A percentile compares a stretch with the other conserved stretches of the same genome.
Conservation (phyloP, 1,284 basidiomycete species). For the Trametes polyzona region DNA sequence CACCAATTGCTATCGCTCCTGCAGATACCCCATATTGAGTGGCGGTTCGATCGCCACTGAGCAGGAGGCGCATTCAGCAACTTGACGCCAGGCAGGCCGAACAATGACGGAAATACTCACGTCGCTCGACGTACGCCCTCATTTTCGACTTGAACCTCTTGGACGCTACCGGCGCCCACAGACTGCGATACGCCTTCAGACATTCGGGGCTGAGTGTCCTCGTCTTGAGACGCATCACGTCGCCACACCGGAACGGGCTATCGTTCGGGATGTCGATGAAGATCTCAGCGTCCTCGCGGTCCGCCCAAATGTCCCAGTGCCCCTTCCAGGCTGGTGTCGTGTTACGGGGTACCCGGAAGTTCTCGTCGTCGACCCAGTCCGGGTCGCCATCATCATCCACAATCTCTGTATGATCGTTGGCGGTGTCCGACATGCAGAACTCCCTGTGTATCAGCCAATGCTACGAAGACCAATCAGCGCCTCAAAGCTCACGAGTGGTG, state of each 20-base stretch:
- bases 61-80: not conserved
- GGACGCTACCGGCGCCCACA: not conserved
- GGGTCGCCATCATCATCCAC: conserved; percentile 1
- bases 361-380: not conserved
- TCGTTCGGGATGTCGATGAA: conserved; percentile 8
- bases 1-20: too few relatives aligned
- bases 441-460: conserved; percentile 8
- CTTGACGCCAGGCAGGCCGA: not conserved
- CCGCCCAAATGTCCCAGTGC: not conserved
- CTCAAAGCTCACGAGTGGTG: too few relatives aligned
- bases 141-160: not conserved
- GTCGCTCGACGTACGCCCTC: not conserved
- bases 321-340: not conserved
- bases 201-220: conserved; percentile 6
- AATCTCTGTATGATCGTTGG: not conserved
- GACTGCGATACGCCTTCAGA: not conserved
- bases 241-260: not conserved
- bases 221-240: conserved; percentile 4
- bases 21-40: not conserved
- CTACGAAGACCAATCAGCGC: not conserved
- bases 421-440: not conserved
- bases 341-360: not conserved
- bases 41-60: not conserved
- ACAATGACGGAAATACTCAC: not conserved
- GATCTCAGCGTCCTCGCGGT: conserved; percentile 9